These are phyloP conservation scores for Zasmidium citrigriseum DNA, from an alignment of 2,329 filamentous ascomycete genomes.

Conservation along the genomic window DNA sequence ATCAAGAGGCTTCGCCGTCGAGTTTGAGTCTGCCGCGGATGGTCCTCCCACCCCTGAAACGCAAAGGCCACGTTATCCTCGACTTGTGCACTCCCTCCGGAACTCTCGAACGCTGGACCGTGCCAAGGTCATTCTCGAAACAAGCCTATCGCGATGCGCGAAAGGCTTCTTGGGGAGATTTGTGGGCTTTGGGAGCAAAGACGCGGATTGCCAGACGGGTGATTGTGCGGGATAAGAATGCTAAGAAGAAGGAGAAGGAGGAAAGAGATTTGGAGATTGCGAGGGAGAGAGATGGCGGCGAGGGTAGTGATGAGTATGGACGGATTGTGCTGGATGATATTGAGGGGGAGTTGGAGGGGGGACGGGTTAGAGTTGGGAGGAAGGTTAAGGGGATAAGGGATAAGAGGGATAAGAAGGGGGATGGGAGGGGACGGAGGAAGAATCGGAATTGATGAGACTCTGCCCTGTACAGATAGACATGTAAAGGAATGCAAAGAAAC, in stretches of 20 bases:
- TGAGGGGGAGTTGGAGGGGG: constrained; percentile 24
- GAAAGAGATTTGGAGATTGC: neutral
- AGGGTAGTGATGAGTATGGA: constrained; percentile 25
- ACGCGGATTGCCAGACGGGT: constrained; percentile 64
- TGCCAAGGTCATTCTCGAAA: constrained; percentile 77
- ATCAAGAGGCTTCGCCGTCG: constrained; percentile 36
- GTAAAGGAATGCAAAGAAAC: no score
- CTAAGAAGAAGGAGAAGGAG: constrained; percentile 3
- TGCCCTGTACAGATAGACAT: neutral
- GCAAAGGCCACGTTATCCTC: constrained; percentile 81
- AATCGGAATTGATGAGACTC: constrained; percentile 3
- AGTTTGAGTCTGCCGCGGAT: constrained; percentile 74
- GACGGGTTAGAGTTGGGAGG: constrained; percentile 34
- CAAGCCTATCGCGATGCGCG: constrained; percentile 89
- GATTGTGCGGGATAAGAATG: constrained; percentile 14
- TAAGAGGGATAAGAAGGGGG: constrained; percentile 39
- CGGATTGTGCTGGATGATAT: constrained; percentile 12
- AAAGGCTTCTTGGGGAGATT: constrained; percentile 86
- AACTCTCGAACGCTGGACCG: constrained; percentile 88
- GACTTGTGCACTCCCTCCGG: constrained; percentile 88
- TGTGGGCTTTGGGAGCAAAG: constrained; percentile 95
- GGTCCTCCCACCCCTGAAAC: constrained; percentile 80
- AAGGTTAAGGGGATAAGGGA: constrained; percentile 38
- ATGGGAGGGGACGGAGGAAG: constrained; percentile 31
- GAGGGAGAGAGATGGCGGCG: constrained; percentile 6